Conservation (phyloP, 202 grass and related monocot species). For the Setaria italica region DNA sequence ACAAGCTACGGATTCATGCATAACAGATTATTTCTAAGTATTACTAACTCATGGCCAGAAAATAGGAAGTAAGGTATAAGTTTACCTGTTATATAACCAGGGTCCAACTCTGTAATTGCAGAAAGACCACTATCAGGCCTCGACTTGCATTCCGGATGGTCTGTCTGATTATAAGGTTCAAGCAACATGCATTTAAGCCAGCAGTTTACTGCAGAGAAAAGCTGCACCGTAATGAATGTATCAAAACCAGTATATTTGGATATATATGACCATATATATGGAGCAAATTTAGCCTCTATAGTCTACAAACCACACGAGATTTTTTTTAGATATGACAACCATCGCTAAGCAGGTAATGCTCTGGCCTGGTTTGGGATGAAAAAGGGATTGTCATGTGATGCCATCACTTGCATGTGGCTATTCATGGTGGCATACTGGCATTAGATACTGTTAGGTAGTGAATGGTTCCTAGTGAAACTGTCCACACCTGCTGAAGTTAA, state of each 20-base stretch:
- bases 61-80: slow-evolving; percentile 14
- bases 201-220: slow-evolving; percentile 94
- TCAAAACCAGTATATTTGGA: neutral
- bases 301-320: neutral
- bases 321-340: neutral
- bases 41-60: slow-evolving; percentile 11
- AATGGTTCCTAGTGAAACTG: neutral
- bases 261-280: slow-evolving; percentile 6
- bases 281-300: slow-evolving; percentile 26
- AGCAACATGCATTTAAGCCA: slow-evolving; percentile 98
- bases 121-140: slow-evolving; percentile 94
- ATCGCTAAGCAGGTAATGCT: neutral
- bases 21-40: neutral
- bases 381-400: slow-evolving; percentile 2
- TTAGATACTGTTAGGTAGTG: neutral
- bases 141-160: slow-evolving; percentile 94
- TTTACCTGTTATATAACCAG: slow-evolving; percentile 96
- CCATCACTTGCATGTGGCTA: neutral
- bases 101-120: slow-evolving; percentile 92
- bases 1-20: neutral
- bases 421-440: slow-evolving; percentile 3
- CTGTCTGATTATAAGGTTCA: slow-evolving; percentile 90
- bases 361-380: slow-evolving; percentile 3
- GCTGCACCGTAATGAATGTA: slow-evolving; percentile 52
- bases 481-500: neutral